Evolutionary conservation across 257 asterid species (phyloP).

Genomic region (Solanum peruvianum): DNA sequence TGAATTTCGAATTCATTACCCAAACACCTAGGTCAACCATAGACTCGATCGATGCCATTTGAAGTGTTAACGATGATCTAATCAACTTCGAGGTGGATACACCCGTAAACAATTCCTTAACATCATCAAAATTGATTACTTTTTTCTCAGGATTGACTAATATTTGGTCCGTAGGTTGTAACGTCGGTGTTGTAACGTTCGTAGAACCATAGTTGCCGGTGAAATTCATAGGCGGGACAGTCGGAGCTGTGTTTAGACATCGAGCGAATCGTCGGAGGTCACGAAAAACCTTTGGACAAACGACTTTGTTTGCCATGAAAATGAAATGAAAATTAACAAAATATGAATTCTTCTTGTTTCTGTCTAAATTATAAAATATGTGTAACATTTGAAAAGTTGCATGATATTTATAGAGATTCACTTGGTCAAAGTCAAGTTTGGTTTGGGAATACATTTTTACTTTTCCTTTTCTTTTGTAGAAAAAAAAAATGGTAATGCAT

Average conservation of each 20-base stretch:
- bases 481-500: background rate
- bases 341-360: background rate
- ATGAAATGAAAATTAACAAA: background rate
- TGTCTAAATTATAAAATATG: background rate
- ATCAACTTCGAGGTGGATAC: constrained; percentile 33
- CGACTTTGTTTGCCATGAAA: background rate
- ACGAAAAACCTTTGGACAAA: constrained; percentile 18
- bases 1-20: constrained; percentile 39
- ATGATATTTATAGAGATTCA: background rate
- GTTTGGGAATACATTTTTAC: background rate
- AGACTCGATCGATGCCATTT: constrained; percentile 25
- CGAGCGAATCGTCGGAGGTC: constrained; percentile 14
- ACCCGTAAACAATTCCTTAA: constrained; percentile 27
- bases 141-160: background rate
- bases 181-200: background rate
- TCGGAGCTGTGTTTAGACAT: constrained; percentile 21
- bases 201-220: background rate
- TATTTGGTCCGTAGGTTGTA: background rate
- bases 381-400: background rate
- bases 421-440: background rate
- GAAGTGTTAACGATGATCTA: constrained; percentile 33
- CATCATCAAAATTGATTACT: constrained; percentile 21
- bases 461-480: background rate
- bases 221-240: constrained; percentile 18
- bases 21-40: constrained; percentile 40